Evolutionary conservation across 1,284 basidiomycete genomes (phyloP).

Genomic region (Trametes versicolor): DNA sequence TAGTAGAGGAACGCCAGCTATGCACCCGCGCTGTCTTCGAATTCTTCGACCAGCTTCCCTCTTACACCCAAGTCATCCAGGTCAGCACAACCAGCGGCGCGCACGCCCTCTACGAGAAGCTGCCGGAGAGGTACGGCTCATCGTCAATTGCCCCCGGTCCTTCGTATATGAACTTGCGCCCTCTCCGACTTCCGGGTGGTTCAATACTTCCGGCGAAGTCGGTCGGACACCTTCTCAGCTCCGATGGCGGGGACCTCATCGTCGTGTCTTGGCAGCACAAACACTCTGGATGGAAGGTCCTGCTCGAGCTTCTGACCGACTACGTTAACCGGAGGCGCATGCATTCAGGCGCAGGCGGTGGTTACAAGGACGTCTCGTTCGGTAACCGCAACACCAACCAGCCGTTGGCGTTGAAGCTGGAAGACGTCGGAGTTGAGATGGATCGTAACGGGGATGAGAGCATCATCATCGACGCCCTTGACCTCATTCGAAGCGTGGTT

Average conservation of each 20-base stretch:
- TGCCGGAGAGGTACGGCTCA: slow-evolving; percentile 67
- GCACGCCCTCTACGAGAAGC: slow-evolving; percentile 74
- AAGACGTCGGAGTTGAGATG: slow-evolving; percentile 77
- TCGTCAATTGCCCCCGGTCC: slow-evolving; percentile 60
- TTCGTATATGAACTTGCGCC: slow-evolving; percentile 71
- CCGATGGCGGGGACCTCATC: slow-evolving; percentile 75
- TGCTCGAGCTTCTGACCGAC: slow-evolving; percentile 80
- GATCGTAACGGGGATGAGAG: slow-evolving; percentile 63
- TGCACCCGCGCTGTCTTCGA: slow-evolving; percentile 77
- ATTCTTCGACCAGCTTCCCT: slow-evolving; percentile 77
- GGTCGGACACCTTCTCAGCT: slow-evolving; percentile 75
- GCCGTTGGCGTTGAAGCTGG: slow-evolving; percentile 60
- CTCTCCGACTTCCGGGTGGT: slow-evolving; percentile 81
- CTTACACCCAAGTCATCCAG: slow-evolving; percentile 81
- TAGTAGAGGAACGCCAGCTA: slow-evolving; percentile 54
- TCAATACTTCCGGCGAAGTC: slow-evolving; percentile 73
- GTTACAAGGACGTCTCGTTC: slow-evolving; percentile 63
- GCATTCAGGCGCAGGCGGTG: slow-evolving; percentile 48
- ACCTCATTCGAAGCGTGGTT: slow-evolving; percentile 81
- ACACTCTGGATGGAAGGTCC: slow-evolving; percentile 85
- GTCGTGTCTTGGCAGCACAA: slow-evolving; percentile 85
- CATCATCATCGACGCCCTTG: slow-evolving; percentile 77
- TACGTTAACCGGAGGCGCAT: slow-evolving; percentile 68
- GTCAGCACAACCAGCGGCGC: slow-evolving; percentile 64
- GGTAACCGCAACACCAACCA: slow-evolving; percentile 50